Base-by-base conservation (phyloP, 257 asterid species). In the Petunia secreta region DNA sequence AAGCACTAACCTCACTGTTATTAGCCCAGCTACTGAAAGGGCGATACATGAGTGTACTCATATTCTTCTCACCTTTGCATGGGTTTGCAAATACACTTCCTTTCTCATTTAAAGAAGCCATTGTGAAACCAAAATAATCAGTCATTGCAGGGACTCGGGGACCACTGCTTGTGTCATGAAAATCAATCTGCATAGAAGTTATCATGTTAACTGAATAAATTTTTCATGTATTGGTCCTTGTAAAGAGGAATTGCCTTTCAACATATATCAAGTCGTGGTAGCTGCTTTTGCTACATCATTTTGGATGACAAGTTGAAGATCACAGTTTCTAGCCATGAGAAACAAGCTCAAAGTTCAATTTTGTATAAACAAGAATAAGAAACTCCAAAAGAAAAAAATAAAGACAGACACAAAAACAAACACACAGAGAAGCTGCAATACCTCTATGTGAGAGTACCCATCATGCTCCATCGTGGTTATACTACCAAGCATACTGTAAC, bases 121-220 rank as follows among this genome's bases (percentile, higher is more conserved):
- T 92, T 39, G 99, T 94, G 87, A 92, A 94, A 67, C 99, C 99
- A 89, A 94, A 96, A 87, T 94, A 84, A 84, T 96, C 99, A 36
- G 97, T 94, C 98, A 92, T 93, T 62, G 98, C 97, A 83, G 98
- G 93, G 82, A 96, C 94, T 80, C 97, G 95, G 85, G 98, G 97
- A 81, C 98, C 95, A 79, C 89, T 91, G 87, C 97, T 91, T 14
- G 99, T 94, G 85, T 96, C 99, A 84, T 96, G 99, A 85, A 94
- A 96, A 85, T 96, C 99, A 79, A 85, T 91, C 98, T 94, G 98
- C 92, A 87, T 75, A 75, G 82, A 84, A 48, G 75, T 82, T 60
- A 84, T 78, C 79, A 37, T 39, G 68, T 52, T 41, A 60, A 75
- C 44, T 81, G 73, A 65, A 69, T 67, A 82, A 82, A 41, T 79